Base-by-base conservation (phyloP, 2,329 filamentous ascomycete genomes). In the Drechmeria coniospora region DNA sequence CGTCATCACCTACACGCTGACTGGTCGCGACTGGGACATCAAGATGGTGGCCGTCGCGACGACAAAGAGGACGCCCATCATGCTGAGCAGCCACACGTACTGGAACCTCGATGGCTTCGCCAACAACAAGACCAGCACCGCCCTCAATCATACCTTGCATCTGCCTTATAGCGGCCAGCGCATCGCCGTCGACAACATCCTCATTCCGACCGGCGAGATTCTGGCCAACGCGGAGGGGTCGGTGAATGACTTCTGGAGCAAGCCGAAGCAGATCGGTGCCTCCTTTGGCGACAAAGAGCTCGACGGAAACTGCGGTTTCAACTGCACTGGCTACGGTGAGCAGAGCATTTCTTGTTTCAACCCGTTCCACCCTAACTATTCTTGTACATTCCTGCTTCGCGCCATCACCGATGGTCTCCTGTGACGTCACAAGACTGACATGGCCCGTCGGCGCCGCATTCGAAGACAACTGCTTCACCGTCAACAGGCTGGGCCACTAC, bases 91-190 rank as follows among this genome's bases (percentile, higher is more conserved):
- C 38, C 62, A 80, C 59, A 70, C 68, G 6, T 87, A 87, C 62
- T 87, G 79, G 80, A 86, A 86, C 49, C 60, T 87, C 24, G 79
- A 86, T 43, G 80, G 74, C 19, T 87, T 79, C 43, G 64, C 75
- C 43, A 82, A 84, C 54, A 70, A 76, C 32, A 63, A 78, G 46
- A 79, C 76, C 2, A 59, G 61, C 32, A 60, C 57, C 2, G 65
- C 67, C 10, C 60, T 80, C 29, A 79, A 84, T 56, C 76, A 84
- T 57, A 77, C 74, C 10, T 61, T 86, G 25, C 63, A 74, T 47
- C 47, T 86, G 46, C 80, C 80, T 4, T 81, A 80, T 54, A 73
- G 71, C 27, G 75, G 75, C 21, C 70, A 76, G 51, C 65, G 77
- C 33, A 59, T 83, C 12, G 77, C 50, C 15, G 68, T 73, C 8